phyloP scores from a whole-genome alignment of 2,329 filamentous ascomycete species.

The Fusarium circinatum region DNA sequence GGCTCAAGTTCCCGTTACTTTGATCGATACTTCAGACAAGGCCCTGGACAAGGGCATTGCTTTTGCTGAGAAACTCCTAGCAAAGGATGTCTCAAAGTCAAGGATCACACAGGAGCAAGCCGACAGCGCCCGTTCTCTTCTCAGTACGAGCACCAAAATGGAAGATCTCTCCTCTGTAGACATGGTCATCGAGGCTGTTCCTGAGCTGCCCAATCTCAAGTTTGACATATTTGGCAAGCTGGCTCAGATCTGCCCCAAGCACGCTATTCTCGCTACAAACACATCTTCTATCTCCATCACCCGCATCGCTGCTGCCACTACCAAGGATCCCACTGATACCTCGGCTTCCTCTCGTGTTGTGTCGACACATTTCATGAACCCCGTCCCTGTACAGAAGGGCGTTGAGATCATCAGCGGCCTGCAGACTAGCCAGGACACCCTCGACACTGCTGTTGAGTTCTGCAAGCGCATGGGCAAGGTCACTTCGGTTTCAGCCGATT shows the following conservation, averaged over 20 bases:
- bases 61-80: constrained; percentile 93
- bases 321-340: constrained; percentile 79
- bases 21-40: constrained; percentile 86
- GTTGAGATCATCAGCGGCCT: constrained; percentile 97
- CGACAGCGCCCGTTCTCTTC: constrained; percentile 73
- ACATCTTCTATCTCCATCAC: constrained; percentile 99
- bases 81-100: constrained; percentile 91
- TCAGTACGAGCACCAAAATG: constrained; percentile 77
- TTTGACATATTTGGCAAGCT: constrained; percentile 86
- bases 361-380: constrained; percentile 99
- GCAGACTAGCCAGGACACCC: constrained; percentile 85
- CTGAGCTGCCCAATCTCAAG: constrained; percentile 90
- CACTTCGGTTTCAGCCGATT: constrained; percentile 85
- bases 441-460: constrained; percentile 85
- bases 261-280: constrained; percentile 95
- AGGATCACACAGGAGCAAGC: constrained; percentile 86
- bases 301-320: constrained; percentile 89
- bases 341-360: constrained; percentile 88
- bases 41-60: constrained; percentile 89
- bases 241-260: constrained; percentile 81
- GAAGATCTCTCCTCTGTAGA: constrained; percentile 85
- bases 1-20: constrained; percentile 83
- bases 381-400: constrained; percentile 94
- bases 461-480: constrained; percentile 95
- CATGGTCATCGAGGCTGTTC: constrained; percentile 97